Evolutionary conservation across 2,329 filamentous ascomycete species (phyloP).

Genomic region (Alternaria burnsii): DNA sequence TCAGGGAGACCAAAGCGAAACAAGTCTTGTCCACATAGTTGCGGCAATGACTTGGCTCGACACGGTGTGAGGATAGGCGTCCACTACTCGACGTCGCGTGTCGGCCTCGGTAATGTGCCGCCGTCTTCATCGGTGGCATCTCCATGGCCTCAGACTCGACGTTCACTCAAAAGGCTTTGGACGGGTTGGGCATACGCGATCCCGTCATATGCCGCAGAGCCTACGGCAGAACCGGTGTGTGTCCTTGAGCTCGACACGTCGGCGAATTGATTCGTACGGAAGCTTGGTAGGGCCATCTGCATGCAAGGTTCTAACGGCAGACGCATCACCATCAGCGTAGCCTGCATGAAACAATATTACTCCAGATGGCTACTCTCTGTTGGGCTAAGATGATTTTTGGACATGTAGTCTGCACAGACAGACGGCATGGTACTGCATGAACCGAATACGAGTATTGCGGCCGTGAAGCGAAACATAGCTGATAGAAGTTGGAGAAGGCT

Average conservation of each 20-base stretch:
- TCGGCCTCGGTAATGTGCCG: constrained; percentile 9
- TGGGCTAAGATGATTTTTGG: constrained; percentile 14
- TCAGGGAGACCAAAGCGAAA: constrained; percentile 24
- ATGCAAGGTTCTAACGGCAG: constrained; percentile 40
- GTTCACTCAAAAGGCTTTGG: constrained; percentile 23
- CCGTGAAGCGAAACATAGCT: constrained; percentile 12
- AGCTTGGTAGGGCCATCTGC: constrained; percentile 29
- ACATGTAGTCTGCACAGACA: constrained; percentile 26
- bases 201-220: constrained; percentile 29
- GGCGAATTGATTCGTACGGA: constrained; percentile 35
- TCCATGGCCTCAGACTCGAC: constrained; percentile 40
- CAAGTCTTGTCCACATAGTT: constrained; percentile 12
- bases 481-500: constrained; percentile 13
- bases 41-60: constrained; percentile 22
- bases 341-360: constrained; percentile 40
- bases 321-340: constrained; percentile 39
- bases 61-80: constrained; percentile 16
- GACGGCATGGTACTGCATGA: constrained; percentile 27
- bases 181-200: constrained; percentile 33
- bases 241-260: constrained; percentile 35
- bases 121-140: constrained; percentile 22
- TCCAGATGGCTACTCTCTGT: constrained; percentile 27
- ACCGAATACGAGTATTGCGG: constrained; percentile 27
- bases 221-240: constrained; percentile 30
- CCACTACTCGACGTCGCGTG: constrained; percentile 11